phyloP scores from a whole-genome alignment of 2,329 filamentous ascomycete genomes.

The Fusarium paranaense region DNA sequence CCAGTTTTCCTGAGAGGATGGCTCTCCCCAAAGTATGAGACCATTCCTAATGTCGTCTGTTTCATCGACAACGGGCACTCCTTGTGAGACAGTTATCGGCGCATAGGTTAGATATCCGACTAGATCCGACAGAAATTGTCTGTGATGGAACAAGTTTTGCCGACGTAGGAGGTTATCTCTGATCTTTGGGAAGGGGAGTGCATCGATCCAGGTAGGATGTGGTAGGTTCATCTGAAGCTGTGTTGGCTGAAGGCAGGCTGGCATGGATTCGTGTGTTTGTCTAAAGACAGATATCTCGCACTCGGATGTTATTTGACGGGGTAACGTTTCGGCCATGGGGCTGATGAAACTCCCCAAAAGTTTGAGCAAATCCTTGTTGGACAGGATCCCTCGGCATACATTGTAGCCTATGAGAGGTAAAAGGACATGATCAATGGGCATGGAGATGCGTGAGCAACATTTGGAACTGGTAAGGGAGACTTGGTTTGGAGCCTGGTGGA shows the following conservation, averaged over 20 bases:
- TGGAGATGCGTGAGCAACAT: not conserved
- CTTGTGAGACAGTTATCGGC: not conserved
- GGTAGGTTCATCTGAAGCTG: slow-evolving; percentile 32
- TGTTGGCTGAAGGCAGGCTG: slow-evolving; percentile 19
- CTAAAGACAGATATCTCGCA: slow-evolving; percentile 8
- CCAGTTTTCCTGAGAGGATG: slow-evolving; percentile 17
- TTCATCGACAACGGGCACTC: too few relatives aligned
- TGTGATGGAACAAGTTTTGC: slow-evolving; percentile 21
- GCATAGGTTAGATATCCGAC: slow-evolving; percentile 5
- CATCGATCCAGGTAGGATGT: slow-evolving; percentile 28
- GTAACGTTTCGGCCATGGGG: not conserved
- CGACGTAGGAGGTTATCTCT: slow-evolving; percentile 26
- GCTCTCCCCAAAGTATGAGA: slow-evolving; percentile 29
- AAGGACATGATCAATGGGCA: slow-evolving; percentile 18
- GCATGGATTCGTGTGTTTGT: not conserved
- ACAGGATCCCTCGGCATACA: slow-evolving; percentile 19
- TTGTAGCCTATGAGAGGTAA: slow-evolving; percentile 26
- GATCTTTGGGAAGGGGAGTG: slow-evolving; percentile 22
- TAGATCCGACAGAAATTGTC: slow-evolving; percentile 13
- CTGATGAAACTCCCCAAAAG: slow-evolving; percentile 1
- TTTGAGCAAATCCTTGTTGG: slow-evolving; percentile 17
- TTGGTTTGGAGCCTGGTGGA: not conserved
- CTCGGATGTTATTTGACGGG: not conserved
- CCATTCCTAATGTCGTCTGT: not conserved
- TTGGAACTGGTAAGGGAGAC: not conserved